phyloP scores from a whole-genome alignment of 179 eudicot genomes.

The Camellia oleifera region DNA sequence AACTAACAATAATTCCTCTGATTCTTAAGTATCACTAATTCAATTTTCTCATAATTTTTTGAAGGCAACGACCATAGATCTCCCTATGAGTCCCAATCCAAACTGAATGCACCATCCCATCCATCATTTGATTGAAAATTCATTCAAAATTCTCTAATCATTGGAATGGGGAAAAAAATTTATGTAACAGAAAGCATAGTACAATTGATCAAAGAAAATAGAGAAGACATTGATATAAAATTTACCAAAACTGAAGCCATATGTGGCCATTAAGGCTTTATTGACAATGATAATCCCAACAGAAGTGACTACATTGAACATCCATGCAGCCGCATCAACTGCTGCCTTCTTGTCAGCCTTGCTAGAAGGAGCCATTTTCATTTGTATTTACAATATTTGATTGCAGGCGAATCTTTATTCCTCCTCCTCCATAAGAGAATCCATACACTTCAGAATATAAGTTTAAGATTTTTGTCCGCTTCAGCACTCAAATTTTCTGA shows the following conservation, averaged over 20 bases:
- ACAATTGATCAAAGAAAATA: background rate
- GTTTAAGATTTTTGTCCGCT: background rate
- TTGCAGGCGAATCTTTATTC: conserved; percentile 25
- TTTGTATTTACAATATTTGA: conserved; percentile 7
- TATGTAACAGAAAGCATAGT: background rate
- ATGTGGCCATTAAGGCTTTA: conserved; percentile 71
- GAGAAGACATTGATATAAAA: background rate
- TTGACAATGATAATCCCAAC: conserved; percentile 78
- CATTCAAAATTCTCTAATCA: no score
- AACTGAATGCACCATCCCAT: no score
- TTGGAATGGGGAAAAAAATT: no score
- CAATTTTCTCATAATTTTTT: no score
- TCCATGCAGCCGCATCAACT: conserved; percentile 73
- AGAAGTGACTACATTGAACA: conserved; percentile 76
- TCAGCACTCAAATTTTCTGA: conserved; percentile 13
- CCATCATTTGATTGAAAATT: no score
- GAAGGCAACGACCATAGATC: no score
- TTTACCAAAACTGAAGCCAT: conserved; percentile 75
- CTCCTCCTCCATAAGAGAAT: conserved; percentile 25
- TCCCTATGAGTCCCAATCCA: no score
- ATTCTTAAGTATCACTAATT: no score
- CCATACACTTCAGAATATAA: conserved; percentile 17
- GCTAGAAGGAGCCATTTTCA: conserved; percentile 57
- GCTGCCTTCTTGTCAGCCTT: conserved; percentile 75
- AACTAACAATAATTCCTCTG: no score